Base-by-base conservation (phyloP, 495 filamentous ascomycete genomes). In the Glonium stellatum region DNA sequence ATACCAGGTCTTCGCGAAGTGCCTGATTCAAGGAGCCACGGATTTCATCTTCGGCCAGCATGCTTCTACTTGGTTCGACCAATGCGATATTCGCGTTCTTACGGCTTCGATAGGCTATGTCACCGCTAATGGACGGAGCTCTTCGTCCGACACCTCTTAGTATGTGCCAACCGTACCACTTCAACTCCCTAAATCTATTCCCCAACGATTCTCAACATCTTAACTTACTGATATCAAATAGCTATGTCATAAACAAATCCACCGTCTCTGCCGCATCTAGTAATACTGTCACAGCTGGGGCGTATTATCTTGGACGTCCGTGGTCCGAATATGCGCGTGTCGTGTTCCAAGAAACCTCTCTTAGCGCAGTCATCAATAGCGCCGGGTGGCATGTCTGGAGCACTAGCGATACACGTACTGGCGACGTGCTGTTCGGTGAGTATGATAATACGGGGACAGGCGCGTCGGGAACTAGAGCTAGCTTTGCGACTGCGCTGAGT, bases 41-140 rank as follows among this genome's bases (percentile, higher is more conserved):
- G 85, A 87, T 65, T 87, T 86, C 65, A 81, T 88, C 64, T 88
- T 86, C 69, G 85, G 85, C 6, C 81, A 84, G 69, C 70, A 74
- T 23, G 81, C 80, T 11, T 71, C 70, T 10, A 79, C 78, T 11
- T 88, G 84, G 84, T 84, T 87, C 63, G 81, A 86, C 62, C 64
- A 71, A 23, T 76, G 73, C 41, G 78, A 81, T 59, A 81, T 87
- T 58, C 69, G 76, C 4, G 81, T 87, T 18, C 73, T 80, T 34
- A 71, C 72, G 5, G 71, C 57, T 76, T 87, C 65, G 83, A 19
- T 42, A 15, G 67, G 58, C 10, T 66, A 55, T 63, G 57, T 64
- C 54, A 65, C 84, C 12, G 84, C 84, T 18, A 82, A 80, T 54
- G 85, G 85, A 19, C 77, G 84, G 15, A 68, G 75, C 56, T 73